Percentiles rank a stretch among this genome's conserved stretches.
These are phyloP conservation scores for Aspergillus sp. DNA, from an alignment of 2,329 filamentous ascomycete species.

Conservation along the genomic window DNA sequence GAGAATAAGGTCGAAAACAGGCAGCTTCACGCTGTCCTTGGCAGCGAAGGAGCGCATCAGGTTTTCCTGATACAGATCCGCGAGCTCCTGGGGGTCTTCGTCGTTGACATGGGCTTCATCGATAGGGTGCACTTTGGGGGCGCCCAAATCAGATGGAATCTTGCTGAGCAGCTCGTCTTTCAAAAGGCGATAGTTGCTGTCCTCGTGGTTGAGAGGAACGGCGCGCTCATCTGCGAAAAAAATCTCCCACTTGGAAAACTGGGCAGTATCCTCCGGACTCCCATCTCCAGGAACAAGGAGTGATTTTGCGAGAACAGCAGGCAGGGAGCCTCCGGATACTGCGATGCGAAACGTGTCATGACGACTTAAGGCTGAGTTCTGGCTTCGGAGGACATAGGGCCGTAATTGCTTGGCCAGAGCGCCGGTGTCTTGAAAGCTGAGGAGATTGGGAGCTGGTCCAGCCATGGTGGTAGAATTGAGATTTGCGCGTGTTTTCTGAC, in stretches of 20 bases:
- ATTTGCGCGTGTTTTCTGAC: neutral
- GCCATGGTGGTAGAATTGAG: slow-evolving; percentile 34
- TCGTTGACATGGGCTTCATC: slow-evolving; percentile 67
- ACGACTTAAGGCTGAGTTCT: slow-evolving; percentile 75
- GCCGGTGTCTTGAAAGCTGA: slow-evolving; percentile 70
- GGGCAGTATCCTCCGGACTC: slow-evolving; percentile 60
- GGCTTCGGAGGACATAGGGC: slow-evolving; percentile 76
- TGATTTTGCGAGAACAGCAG: slow-evolving; percentile 80
- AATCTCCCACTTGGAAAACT: slow-evolving; percentile 90
- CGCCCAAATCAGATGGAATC: slow-evolving; percentile 66
- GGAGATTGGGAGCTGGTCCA: slow-evolving; percentile 61
- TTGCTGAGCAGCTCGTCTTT: slow-evolving; percentile 87
- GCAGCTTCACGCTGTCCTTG: slow-evolving; percentile 89
- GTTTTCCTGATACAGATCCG: slow-evolving; percentile 87
- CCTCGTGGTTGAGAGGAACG: slow-evolving; percentile 84
- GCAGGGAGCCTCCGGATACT: slow-evolving; percentile 90
- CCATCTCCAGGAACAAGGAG: slow-evolving; percentile 62
- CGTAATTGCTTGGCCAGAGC: slow-evolving; percentile 76
- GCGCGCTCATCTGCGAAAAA: slow-evolving; percentile 98
- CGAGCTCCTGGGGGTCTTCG: slow-evolving; percentile 84
- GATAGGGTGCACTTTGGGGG: slow-evolving; percentile 77
- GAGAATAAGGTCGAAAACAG: slow-evolving; percentile 91
- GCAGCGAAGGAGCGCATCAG: slow-evolving; percentile 84
- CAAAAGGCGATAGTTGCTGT: slow-evolving; percentile 90
- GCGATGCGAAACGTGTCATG: slow-evolving; percentile 87